Evolutionary conservation across 768 basidiomycete genomes (phyloP).

Genomic region (Megacollybia marginata): DNA sequence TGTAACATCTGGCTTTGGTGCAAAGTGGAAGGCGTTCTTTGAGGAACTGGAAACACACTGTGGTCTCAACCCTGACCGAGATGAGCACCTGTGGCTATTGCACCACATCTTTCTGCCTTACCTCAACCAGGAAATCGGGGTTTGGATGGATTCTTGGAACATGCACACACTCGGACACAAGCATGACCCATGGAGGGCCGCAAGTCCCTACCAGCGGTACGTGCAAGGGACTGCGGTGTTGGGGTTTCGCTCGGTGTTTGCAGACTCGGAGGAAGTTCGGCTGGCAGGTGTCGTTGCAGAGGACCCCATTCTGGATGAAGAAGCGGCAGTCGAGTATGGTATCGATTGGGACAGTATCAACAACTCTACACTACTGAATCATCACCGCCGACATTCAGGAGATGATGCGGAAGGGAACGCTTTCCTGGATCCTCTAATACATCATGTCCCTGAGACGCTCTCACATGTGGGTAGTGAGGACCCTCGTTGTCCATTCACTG

Average conservation of each 20-base stretch:
- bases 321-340: constrained; percentile 11
- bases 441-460: no score
- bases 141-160: constrained; percentile 19
- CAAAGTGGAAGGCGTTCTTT: not conserved
- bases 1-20: not conserved
- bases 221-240: constrained; percentile 12
- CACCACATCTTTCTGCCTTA: constrained; percentile 13
- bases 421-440: no score
- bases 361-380: constrained; percentile 1
- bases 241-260: constrained; percentile 5
- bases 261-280: not conserved
- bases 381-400: constrained; percentile 4
- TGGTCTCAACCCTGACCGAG: not conserved
- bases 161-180: constrained; percentile 9
- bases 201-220: constrained; percentile 12
- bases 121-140: constrained; percentile 13
- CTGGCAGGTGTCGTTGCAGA: constrained; percentile 1
- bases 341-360: constrained; percentile 18
- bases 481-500: no score
- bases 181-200: not conserved
- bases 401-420: no score
- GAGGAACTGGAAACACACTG: not conserved
- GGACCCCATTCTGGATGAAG: constrained; percentile 4
- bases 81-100: not conserved
- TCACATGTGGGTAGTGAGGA: no score